Conservation (phyloP, 345 rosid genomes). For the Populus simonii region DNA sequence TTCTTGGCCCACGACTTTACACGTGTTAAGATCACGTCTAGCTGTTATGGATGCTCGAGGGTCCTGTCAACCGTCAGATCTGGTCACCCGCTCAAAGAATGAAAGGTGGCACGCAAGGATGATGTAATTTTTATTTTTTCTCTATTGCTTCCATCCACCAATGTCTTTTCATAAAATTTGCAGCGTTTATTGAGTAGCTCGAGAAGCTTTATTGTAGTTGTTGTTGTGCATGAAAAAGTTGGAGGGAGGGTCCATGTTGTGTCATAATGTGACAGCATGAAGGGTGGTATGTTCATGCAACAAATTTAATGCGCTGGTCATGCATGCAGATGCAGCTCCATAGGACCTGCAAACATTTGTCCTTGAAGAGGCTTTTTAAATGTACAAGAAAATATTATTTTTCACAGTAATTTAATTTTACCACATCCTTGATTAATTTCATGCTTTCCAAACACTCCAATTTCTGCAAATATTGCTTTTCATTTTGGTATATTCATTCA, state of each 20-base stretch:
- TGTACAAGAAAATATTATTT: background rate
- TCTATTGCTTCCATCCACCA: slow-evolving; percentile 17
- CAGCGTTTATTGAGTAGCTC: slow-evolving; percentile 46
- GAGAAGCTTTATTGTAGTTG: slow-evolving; percentile 32
- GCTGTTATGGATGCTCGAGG: slow-evolving; percentile 8
- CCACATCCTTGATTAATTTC: background rate
- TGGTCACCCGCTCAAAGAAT: background rate
- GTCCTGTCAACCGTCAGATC: slow-evolving; percentile 39
- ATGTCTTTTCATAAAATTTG: slow-evolving; percentile 18
- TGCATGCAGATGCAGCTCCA: background rate
- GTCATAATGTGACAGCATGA: slow-evolving; percentile 15
- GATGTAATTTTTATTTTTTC: slow-evolving; percentile 1
- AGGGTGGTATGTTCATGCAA: slow-evolving; percentile 38
- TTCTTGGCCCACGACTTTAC: slow-evolving; percentile 13
- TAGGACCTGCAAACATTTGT: background rate
- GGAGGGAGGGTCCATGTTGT: background rate
- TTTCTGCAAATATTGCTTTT: background rate
- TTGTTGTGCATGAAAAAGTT: background rate
- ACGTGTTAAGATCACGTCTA: slow-evolving; percentile 27
- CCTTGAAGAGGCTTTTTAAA: background rate
- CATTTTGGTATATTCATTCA: background rate
- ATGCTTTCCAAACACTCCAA: background rate
- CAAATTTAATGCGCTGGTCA: background rate
- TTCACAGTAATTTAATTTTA: background rate
- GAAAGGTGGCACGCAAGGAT: slow-evolving; percentile 15